phyloP scores from a whole-genome alignment of 805 yeast species.

The Debaryomyces tyrocola region DNA sequence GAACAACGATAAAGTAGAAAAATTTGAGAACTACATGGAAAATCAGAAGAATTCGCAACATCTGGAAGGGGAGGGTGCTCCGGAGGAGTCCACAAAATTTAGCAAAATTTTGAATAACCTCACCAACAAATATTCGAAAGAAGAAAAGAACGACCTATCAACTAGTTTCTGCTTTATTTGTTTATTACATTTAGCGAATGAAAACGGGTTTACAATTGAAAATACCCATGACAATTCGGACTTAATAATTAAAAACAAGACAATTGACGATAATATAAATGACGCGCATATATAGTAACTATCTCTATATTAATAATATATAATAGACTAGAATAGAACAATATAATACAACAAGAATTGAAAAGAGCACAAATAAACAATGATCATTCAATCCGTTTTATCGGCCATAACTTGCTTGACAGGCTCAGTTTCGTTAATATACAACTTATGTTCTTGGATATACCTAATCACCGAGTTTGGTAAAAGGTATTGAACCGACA shows the following conservation, averaged over 20 bases:
- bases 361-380: neutral
- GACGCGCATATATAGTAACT: neutral
- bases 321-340: neutral
- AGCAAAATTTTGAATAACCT: slow-evolving; percentile 47
- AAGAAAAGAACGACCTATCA: slow-evolving; percentile 64
- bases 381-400: slow-evolving; percentile 18
- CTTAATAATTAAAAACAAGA: slow-evolving; percentile 19
- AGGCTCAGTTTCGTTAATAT: slow-evolving; percentile 85
- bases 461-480: slow-evolving; percentile 95
- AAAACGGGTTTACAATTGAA: slow-evolving; percentile 64
- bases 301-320: neutral
- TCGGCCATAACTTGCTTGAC: slow-evolving; percentile 76
- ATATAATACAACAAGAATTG: slow-evolving; percentile 1
- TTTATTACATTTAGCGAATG: slow-evolving; percentile 81
- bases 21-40: slow-evolving; percentile 6
- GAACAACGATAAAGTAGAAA: neutral
- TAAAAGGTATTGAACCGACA: slow-evolving; percentile 92
- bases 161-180: slow-evolving; percentile 87
- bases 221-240: slow-evolving; percentile 46
- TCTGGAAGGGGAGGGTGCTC: neutral
- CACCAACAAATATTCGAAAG: slow-evolving; percentile 51
- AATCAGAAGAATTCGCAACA: neutral
- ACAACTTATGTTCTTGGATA: slow-evolving; percentile 87
- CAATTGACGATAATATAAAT: neutral
- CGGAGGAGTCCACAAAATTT: neutral